These are phyloP conservation scores for Syzygium malaccense DNA, from an alignment of 441 rosid genomes.

Conservation along the genomic window DNA sequence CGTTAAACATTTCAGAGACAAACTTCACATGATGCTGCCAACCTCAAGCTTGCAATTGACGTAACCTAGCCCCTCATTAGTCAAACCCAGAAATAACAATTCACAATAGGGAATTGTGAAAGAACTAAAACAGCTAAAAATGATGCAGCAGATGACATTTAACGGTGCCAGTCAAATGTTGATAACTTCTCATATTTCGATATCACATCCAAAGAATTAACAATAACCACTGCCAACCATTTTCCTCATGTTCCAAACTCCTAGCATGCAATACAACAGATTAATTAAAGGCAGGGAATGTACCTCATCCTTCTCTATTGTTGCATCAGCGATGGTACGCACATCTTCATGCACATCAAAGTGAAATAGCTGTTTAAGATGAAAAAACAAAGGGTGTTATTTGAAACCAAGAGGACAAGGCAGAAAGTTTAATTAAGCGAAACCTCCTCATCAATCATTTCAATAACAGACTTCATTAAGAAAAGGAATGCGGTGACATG, in stretches of 20 bases:
- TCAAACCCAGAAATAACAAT: neutral
- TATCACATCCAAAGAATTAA: neutral
- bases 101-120: neutral
- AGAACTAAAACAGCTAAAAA: neutral
- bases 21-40: neutral
- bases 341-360: constrained; percentile 98
- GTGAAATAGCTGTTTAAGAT: constrained; percentile 69
- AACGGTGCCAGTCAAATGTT: neutral
- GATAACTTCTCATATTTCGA: neutral
- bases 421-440: neutral
- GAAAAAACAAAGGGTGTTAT: neutral
- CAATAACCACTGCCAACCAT: neutral
- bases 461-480: neutral
- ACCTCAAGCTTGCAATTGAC: neutral
- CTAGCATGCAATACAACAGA: neutral
- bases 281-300: neutral
- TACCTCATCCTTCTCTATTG: constrained; percentile 96
- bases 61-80: neutral
- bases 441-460: neutral
- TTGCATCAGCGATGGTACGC: constrained; percentile 90
- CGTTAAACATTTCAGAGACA: neutral
- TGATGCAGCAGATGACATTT: neutral
- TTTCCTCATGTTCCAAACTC: neutral
- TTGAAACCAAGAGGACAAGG: neutral
- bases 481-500: neutral